Base-by-base conservation (phyloP, 2,329 filamentous ascomycete species). In the Diplocarpon rosae region DNA sequence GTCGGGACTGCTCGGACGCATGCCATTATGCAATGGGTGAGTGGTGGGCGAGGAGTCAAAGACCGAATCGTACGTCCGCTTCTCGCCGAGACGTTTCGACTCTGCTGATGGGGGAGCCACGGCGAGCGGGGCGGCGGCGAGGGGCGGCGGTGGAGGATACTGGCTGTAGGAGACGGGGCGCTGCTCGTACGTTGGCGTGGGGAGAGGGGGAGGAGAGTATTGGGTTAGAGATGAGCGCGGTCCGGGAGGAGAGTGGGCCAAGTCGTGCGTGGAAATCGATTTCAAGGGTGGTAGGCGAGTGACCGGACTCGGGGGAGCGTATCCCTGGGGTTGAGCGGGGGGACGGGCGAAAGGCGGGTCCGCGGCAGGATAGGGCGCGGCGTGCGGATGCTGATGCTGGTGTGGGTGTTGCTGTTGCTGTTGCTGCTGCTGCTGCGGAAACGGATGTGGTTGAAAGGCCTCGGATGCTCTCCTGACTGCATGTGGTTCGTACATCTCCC, bases 11-110 rank as follows among this genome's bases (percentile, higher is more conserved):
- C 29, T 52, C 43, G 68, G 67, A 24, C 68, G 65, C 61, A 63
- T 64, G 41, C 67, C 66, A 48, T 70, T 67, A 48, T 63, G 58
- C 24, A 70, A 61, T 1, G 65, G 56, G 34, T 63, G 60, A 3
- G 63, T 59, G 36, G 42, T 34, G 3, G 43, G 20, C n/a, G 63
- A 42, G 3, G 48, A 45, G 30, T 32, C 43, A 45, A 60, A 62
- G 14, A 52, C 57, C 16, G 35, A 39, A 27, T 53, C 52, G 38
- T 45, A 60, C 8, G 50, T 37, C 12, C 60, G 52, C 46, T 63
- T 62, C 15, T 39, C 45, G 5, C 43, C 52, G 16, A 43, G 48
- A 2, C 52, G 53, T 12, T 47, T 13, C 6, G 47, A 38, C 16
- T 60, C 59, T 20, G 7, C 15, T 20, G 30, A n/a, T n/a, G 41